Base-by-base conservation (phyloP, 2,329 filamentous ascomycete species). In the Pleoardoris graminearum region DNA sequence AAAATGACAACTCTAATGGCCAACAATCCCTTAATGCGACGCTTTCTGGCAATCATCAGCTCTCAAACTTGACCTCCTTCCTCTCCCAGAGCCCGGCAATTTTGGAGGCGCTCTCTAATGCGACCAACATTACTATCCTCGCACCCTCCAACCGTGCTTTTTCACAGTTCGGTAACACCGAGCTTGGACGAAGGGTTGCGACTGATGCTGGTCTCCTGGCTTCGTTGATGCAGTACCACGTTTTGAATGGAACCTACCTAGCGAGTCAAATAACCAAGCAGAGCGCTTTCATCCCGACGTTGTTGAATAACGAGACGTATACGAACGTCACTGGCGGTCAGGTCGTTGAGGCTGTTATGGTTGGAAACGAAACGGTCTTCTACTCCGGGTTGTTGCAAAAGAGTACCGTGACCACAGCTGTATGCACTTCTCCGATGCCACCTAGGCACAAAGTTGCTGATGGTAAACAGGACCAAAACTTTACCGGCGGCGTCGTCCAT, bases 251-350 rank as follows among this genome's bases (percentile, higher is more conserved):
- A 32, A 78, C 76, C 1, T 77, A 79, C 57, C 60, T 51, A 3
- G 65, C 76, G 0, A 60, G 59, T 4, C 64, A 71, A 3, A 70
- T 78, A 50, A 73, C 67, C 4, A 70, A 72, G 25, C 72, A 65
- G 37, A 75, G 76, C 32, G 61, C 65, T 8, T 82, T 83, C 60
- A 62, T 77, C 1, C 76, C 76, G 12, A 80, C 79, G 2, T 65
- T 80, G 7, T 71, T 87, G 48, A 80, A 72, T 16, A 78, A 83
- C 57, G 45, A 73, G 19, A 71, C 75, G 0, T 87, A 80, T 65
- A 75, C 80, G 58, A 85, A 85, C 51, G 78, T 87, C 10, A 83
- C 82, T 3, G 81, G 79, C 29, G 84, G 83, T 1, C 85, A 87
- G 65, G 76, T 81, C 8, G 78, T 87, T 3, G 74, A 82, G 54